Evolutionary conservation across 371 early-diverging fungal genomes (phyloP).

Genomic region (Furculomyces boomerangus): DNA sequence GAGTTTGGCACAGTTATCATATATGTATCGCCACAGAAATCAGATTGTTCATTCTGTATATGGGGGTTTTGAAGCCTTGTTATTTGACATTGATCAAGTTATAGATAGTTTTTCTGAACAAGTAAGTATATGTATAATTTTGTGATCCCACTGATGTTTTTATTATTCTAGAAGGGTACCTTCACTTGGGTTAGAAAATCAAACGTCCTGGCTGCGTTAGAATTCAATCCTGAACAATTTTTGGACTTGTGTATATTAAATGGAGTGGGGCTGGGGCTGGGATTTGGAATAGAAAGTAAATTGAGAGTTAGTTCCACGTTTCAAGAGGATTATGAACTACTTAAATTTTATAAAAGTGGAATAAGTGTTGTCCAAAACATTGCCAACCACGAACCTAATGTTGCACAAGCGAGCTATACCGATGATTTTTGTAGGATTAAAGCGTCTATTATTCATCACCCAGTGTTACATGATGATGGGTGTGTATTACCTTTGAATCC

Average conservation of each 20-base stretch:
- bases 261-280: conserved; percentile 55
- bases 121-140: conserved; percentile 12
- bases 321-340: conserved; percentile 38
- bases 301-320: conserved; percentile 35
- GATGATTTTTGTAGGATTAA: conserved; percentile 54
- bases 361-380: conserved; percentile 49
- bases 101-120: conserved; percentile 43
- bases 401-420: conserved; percentile 38
- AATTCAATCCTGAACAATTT: conserved; percentile 51
- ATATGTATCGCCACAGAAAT: conserved; percentile 47
- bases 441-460: conserved; percentile 52
- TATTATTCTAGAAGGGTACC: neutral
- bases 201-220: conserved; percentile 38
- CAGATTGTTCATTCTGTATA: conserved; percentile 51
- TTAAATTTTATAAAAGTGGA: conserved; percentile 50
- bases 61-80: conserved; percentile 49
- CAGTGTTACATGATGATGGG: conserved; percentile 48
- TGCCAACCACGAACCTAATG: conserved; percentile 29
- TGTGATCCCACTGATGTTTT: neutral
- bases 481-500: conserved; percentile 45
- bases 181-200: conserved; percentile 40
- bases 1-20: conserved; percentile 64
- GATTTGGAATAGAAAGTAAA: conserved; percentile 30
- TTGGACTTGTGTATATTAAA: conserved; percentile 66
- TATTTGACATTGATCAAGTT: conserved; percentile 64